Evolutionary conservation across 306 rosid species (phyloP), one percentile per base, ranked within the genome.

Genomic region (Dalbergia cultrata): DNA sequence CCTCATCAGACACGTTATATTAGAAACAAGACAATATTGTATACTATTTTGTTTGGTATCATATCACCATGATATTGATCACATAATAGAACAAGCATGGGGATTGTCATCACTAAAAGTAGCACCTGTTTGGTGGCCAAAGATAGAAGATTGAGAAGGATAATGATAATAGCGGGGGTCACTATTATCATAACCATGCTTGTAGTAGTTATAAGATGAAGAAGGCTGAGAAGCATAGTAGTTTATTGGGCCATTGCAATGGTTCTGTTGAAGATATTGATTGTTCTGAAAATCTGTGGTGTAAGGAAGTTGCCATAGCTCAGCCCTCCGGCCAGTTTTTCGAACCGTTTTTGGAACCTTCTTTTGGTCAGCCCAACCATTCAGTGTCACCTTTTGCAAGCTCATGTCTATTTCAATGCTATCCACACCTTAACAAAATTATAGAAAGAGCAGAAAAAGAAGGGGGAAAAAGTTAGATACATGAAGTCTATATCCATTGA

Each of bases 61-160:
- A 37, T 44, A 33, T 9, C 39, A 63, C 5, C 21, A 26, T 58
- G 53, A 11, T 11, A 49, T 12, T 19, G 5, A 53, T 90, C 84
- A 94, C 97, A 92, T 94, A 17, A 90, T 74, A 52, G 89, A 84
- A 82, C 97, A 94, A 73, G 82, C 90, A 62, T 90, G 80, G 67
- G 97, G 94, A 66, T 94, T 94, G 2, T 92, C 98, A 50, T 94
- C 98, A 81, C 98, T 94, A 63, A 94, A 92, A n/a, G 94, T 75
- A 9, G 97, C 75, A 14, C 88, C 87, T 37, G 96, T 88, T 85
- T 94, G 97, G 47, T 88, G 74, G 2, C 86, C 88, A 86, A 90
- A 86, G 53, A 86, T 76, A 22, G 87, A 84, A 75, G 94, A 94
- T 41, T 90, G 84, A 0, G 91, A 80, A 41, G 92, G 84, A 64